phyloP scores from a whole-genome alignment of 495 filamentous ascomycete species.

The Patellaria atrata region DNA sequence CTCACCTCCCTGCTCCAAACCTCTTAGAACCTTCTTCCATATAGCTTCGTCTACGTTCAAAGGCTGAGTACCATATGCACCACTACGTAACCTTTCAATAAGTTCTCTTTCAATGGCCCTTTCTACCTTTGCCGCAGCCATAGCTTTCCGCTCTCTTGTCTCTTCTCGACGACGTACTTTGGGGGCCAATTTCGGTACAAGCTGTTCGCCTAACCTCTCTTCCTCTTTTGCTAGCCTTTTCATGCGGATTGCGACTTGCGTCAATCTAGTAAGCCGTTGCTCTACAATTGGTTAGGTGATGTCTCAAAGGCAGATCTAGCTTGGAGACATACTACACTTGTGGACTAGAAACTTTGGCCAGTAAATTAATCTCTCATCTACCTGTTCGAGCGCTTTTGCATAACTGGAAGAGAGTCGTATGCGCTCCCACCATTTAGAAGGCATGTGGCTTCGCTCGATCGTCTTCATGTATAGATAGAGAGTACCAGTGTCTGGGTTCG shows the following conservation, averaged over 20 bases:
- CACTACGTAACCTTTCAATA: constrained; percentile 78
- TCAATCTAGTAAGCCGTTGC: constrained; percentile 84
- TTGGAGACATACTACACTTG: no score
- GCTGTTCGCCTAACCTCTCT: constrained; percentile 72
- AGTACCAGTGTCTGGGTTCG: constrained; percentile 61
- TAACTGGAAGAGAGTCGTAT: constrained; percentile 87
- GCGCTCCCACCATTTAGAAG: constrained; percentile 86
- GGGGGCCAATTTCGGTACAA: constrained; percentile 82
- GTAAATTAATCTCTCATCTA: constrained; percentile 81
- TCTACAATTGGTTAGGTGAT: no score
- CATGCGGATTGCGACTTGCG: constrained; percentile 83
- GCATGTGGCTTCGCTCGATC: constrained; percentile 78
- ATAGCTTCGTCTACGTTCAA: constrained; percentile 86
- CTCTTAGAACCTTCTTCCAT: constrained; percentile 94
- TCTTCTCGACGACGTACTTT: constrained; percentile 83
- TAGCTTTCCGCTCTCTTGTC: constrained; percentile 83
- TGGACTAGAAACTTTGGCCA: constrained; percentile 93
- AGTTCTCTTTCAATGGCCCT: constrained; percentile 90
- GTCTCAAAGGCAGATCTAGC: no score
- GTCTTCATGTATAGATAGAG: constrained; percentile 98
- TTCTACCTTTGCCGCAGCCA: constrained; percentile 90
- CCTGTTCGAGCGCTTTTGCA: constrained; percentile 68
- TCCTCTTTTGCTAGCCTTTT: constrained; percentile 74
- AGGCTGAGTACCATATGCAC: constrained; percentile 88
- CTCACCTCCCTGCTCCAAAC: constrained; percentile 74